phyloP scores from a whole-genome alignment of 495 filamentous ascomycete species.

The Lindgomyces ingoldianus region DNA sequence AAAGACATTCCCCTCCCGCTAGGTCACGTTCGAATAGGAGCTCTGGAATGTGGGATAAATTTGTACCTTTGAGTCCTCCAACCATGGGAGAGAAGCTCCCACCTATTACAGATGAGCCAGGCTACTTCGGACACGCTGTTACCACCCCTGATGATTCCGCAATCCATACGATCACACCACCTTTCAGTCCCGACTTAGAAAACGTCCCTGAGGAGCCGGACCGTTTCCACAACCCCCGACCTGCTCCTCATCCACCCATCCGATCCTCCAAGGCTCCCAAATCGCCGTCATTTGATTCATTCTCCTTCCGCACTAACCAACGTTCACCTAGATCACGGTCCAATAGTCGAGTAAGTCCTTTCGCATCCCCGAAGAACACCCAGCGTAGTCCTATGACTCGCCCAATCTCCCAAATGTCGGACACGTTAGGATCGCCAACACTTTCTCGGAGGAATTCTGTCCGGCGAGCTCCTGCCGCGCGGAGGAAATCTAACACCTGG shows the following conservation, averaged over 20 bases:
- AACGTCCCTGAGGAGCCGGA: slow-evolving; percentile 80
- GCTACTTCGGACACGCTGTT: slow-evolving; percentile 46
- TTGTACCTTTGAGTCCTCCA: slow-evolving; percentile 19
- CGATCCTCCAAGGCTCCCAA: slow-evolving; percentile 10
- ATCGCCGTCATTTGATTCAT: slow-evolving; percentile 26
- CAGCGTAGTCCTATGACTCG: slow-evolving; percentile 27
- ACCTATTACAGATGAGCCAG: slow-evolving; percentile 30
- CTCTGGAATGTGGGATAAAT: slow-evolving; percentile 27
- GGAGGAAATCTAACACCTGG: slow-evolving; percentile 34
- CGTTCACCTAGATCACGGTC: slow-evolving; percentile 26
- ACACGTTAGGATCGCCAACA: slow-evolving; percentile 34
- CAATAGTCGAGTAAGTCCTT: slow-evolving; percentile 20
- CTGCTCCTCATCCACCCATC: slow-evolving; percentile 31
- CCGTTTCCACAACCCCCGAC: slow-evolving; percentile 28
- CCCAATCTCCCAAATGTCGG: slow-evolving; percentile 40
- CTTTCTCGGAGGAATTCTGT: slow-evolving; percentile 15
- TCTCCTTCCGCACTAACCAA: slow-evolving; percentile 25
- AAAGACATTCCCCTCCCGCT: background rate
- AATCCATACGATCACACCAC: slow-evolving; percentile 50
- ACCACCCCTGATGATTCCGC: slow-evolving; percentile 54
- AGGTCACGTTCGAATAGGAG: slow-evolving; percentile 4
- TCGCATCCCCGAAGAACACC: slow-evolving; percentile 18
- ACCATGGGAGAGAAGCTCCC: slow-evolving; percentile 9
- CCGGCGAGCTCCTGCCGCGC: slow-evolving; percentile 5
- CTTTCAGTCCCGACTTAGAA: slow-evolving; percentile 54